Base-by-base conservation (phyloP, 2,329 filamentous ascomycete genomes). In the Cladorrhinum sp. region DNA sequence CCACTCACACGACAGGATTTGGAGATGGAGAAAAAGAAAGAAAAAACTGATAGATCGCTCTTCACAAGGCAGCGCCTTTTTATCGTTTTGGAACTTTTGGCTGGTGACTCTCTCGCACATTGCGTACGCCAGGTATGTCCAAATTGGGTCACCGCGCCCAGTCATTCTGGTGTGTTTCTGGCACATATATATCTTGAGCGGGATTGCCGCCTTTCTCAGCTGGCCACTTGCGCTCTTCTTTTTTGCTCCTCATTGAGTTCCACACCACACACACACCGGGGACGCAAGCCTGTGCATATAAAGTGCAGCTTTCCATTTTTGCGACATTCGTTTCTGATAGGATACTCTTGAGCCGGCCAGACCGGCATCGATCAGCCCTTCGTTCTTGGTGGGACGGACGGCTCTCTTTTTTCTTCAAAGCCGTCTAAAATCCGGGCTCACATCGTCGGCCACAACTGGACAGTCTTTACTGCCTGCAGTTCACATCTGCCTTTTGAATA, bases 81-180 rank as follows among this genome's bases (percentile, higher is more conserved):
- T 28, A 9, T 7, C 10, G 23, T 26, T 42, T 58, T 60, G 50
- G 61, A 26, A 51, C 7, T 58, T 64, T 51, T 64, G 64, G 68
- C 71, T 69, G 71, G 70, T 75, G 73, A 74, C 73, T 72, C n/a
- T 10, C 14, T 18, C 14, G 5, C 20, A 16, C 36, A 2, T 55
- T 46, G 24, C 54, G 54, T 49, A 46, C 42, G 42, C 2, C n/a
- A 3, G 42, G 16, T 3, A 30, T 57, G 66, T 16, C 57, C 46
- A 49, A 53, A 59, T 56, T 51, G 3, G 51, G 61, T 61, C 59
- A 58, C 58, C 54, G 59, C 26, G 33, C 59, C 60, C 60, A 65
- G 59, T 59, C 63, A 58, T 64, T 23, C 36, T 57, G 33, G 9
- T 51, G 49, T 54, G 26, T 36, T 16, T 28, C 9, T 28, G 26